Percentiles rank a stretch among this genome's conserved stretches.
These are phyloP conservation scores for Clonostachys chloroleuca DNA, from an alignment of 2,329 filamentous ascomycete species.

Conservation along the genomic window DNA sequence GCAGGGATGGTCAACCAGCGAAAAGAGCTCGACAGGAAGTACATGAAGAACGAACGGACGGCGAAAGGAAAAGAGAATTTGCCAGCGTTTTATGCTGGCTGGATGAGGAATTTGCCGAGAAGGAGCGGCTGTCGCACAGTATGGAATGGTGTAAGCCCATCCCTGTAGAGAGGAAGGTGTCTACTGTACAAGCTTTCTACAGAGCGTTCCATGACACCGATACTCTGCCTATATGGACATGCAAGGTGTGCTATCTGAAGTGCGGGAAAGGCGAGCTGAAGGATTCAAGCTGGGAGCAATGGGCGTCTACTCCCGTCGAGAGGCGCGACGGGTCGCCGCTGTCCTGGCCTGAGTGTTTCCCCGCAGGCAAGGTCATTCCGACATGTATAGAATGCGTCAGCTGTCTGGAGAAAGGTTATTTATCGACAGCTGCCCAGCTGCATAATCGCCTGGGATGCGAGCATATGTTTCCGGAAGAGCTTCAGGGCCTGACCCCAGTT, in stretches of 20 bases:
- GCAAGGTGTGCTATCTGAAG: constrained; percentile 4
- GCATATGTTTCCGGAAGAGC: no score
- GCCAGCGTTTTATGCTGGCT: constrained; percentile 3
- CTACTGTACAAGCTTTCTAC: no score
- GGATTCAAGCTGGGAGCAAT: constrained; percentile 3
- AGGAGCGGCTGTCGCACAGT: constrained; percentile 2
- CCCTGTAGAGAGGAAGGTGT: constrained; percentile 3
- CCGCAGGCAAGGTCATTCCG: not conserved
- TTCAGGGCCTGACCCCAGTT: no score
- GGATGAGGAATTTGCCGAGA: constrained; percentile 4
- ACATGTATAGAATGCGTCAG: not conserved
- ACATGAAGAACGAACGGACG: not conserved
- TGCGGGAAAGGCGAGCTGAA: constrained; percentile 1
- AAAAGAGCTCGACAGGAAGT: not conserved
- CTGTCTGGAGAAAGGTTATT: not conserved
- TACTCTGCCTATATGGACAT: constrained; percentile 5
- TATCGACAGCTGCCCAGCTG: constrained; percentile 1
- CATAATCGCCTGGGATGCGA: not conserved
- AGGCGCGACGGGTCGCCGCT: constrained; percentile 3
- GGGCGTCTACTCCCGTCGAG: constrained; percentile 1
- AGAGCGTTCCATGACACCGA: constrained; percentile 5
- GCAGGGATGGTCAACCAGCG: not conserved
- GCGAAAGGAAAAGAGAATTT: not conserved
- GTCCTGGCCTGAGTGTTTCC: not conserved
- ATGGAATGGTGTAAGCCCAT: constrained; percentile 3